These are phyloP conservation scores for Saccharomycopsis fodiens DNA, from an alignment of 805 yeast species.

Conservation along the genomic window DNA sequence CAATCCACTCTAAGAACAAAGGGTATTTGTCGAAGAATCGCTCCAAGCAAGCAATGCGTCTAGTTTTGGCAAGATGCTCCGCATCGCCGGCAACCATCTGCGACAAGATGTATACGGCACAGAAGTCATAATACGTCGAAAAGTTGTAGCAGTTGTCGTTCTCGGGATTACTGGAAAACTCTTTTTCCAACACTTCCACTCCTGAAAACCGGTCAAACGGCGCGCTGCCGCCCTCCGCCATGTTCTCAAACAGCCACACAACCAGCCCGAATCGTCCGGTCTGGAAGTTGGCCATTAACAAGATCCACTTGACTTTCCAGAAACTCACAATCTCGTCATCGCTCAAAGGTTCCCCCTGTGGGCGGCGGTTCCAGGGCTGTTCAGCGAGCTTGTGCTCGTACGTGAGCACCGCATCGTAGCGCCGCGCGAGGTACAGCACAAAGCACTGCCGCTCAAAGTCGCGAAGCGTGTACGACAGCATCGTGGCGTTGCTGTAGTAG, in stretches of 20 bases:
- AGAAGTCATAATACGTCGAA: conserved; percentile 8
- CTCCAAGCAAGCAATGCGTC: conserved; percentile 3
- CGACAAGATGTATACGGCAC: conserved; percentile 21
- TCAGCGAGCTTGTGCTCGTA: not conserved
- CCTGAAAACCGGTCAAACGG: conserved; percentile 19
- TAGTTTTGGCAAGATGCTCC: not conserved
- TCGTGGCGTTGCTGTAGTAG: not conserved
- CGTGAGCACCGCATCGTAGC: not conserved
- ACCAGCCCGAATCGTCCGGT: conserved; percentile 23
- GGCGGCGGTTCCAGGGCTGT: not conserved
- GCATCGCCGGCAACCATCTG: not conserved
- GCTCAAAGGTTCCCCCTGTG: not conserved
- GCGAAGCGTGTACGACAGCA: conserved; percentile 1
- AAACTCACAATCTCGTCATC: conserved; percentile 22
- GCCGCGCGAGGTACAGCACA: conserved; percentile 3
- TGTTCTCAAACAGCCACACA: conserved; percentile 11
- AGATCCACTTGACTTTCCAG: conserved; percentile 25
- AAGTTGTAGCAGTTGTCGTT: conserved; percentile 18
- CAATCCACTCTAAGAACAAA: conserved; percentile 21
- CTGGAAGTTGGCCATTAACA: conserved; percentile 24
- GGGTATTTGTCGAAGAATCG: conserved; percentile 20
- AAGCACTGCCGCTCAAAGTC: conserved; percentile 11
- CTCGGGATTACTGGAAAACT: conserved; percentile 14
- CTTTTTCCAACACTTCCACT: conserved; percentile 20
- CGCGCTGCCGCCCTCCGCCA: conserved; percentile 7